Evolutionary conservation across 306 rosid genomes (phyloP).

Genomic region (Senna tora): DNA sequence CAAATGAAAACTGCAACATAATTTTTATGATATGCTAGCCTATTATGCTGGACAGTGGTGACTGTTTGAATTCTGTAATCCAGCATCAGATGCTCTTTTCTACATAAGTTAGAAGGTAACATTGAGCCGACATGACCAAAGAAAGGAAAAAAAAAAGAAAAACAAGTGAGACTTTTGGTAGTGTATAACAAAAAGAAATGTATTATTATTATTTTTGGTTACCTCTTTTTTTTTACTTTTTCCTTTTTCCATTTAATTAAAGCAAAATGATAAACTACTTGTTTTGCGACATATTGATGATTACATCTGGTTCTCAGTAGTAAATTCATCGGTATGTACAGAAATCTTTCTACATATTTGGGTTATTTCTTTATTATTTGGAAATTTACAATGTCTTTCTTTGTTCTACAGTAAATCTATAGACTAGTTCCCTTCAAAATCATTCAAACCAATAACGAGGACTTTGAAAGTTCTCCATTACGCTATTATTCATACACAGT

Average conservation of each 20-base stretch:
- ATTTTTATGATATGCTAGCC: no score
- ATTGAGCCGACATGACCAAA: no score
- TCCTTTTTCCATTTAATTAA: no score
- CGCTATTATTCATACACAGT: not conserved
- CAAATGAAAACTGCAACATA: no score
- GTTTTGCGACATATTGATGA: not conserved
- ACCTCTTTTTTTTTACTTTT: not conserved
- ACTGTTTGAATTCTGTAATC: no score
- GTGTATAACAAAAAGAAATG: constrained; percentile 1
- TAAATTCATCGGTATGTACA: not conserved
- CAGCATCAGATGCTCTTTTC: no score
- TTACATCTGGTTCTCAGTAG: constrained; percentile 19
- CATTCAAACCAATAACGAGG: constrained; percentile 7
- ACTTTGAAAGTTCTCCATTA: not conserved
- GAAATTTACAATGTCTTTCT: constrained; percentile 21
- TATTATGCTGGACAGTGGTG: no score
- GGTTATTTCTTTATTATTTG: not conserved
- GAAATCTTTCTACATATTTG: not conserved
- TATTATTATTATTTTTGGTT: not conserved
- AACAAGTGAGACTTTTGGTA: constrained; percentile 6
- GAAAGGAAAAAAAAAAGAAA: no score
- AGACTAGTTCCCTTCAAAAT: not conserved
- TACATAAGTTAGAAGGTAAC: no score
- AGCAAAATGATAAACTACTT: not conserved
- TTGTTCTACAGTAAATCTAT: not conserved